These are phyloP conservation scores for Leccinum pellstonianum DNA, from an alignment of 768 basidiomycete species.

Conservation along the genomic window DNA sequence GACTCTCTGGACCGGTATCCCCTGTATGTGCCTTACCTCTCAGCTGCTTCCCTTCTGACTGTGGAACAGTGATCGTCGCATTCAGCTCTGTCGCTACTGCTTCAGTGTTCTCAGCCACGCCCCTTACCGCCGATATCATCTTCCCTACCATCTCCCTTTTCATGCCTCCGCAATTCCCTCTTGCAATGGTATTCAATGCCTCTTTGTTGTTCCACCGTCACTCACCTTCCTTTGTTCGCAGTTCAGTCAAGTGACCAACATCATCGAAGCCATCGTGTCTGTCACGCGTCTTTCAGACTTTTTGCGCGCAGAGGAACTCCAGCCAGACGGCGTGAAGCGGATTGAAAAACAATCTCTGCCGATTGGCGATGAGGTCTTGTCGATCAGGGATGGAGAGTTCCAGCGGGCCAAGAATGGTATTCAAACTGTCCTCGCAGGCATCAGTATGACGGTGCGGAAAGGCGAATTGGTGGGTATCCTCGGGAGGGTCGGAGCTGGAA, in stretches of 20 bases:
- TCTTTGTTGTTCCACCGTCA: neutral
- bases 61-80: slow-evolving; percentile 59
- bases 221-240: slow-evolving; percentile 25
- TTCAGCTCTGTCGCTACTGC: slow-evolving; percentile 82
- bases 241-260: slow-evolving; percentile 74
- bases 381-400: slow-evolving; percentile 77
- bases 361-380: slow-evolving; percentile 66
- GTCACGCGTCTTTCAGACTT: slow-evolving; percentile 76
- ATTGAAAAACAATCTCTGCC: slow-evolving; percentile 41
- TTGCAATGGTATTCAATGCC: slow-evolving; percentile 62
- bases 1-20: slow-evolving; percentile 68
- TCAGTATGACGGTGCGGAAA: slow-evolving; percentile 72
- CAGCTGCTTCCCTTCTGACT: neutral
- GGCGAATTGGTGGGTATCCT: slow-evolving; percentile 85
- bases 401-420: slow-evolving; percentile 62
- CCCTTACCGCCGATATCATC: slow-evolving; percentile 86
- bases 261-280: slow-evolving; percentile 86
- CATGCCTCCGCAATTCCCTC: slow-evolving; percentile 82
- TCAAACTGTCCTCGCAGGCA: slow-evolving; percentile 68
- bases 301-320: slow-evolving; percentile 76
- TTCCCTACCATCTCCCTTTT: slow-evolving; percentile 95
- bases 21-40: slow-evolving; percentile 34
- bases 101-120: slow-evolving; percentile 55
- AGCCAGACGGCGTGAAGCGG: slow-evolving; percentile 68
- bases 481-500: slow-evolving; percentile 90